Evolutionary conservation across 139 green algal genomes (phyloP).

Genomic region (Desmodesmus armatus): DNA sequence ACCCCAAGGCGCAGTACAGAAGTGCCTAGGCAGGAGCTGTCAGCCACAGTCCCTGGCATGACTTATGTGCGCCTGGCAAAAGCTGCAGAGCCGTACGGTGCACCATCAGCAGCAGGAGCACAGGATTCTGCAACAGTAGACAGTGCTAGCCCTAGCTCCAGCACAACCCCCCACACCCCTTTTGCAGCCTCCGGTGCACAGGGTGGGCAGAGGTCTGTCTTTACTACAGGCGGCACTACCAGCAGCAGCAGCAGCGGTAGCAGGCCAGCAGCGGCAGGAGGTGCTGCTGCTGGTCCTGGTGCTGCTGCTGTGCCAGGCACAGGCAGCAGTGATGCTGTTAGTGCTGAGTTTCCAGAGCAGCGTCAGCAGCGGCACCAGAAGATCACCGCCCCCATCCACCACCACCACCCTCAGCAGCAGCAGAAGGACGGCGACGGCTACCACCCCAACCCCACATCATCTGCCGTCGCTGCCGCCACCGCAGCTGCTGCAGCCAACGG

Average conservation of each 20-base stretch:
- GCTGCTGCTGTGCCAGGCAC: no score
- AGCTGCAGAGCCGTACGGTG: neutral
- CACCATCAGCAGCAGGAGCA: neutral
- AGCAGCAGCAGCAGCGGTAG: neutral
- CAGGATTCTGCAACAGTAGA: no score
- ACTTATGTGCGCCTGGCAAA: neutral
- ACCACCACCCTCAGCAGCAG: neutral
- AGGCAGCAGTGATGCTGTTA: neutral
- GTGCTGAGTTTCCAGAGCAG: neutral
- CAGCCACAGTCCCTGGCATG: neutral
- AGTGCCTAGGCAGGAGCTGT: no score
- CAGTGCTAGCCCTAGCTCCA: no score
- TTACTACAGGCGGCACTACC: neutral
- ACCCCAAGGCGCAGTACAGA: no score
- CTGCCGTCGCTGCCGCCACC: neutral
- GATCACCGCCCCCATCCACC: no score
- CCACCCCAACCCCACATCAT: neutral
- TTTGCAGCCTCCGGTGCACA: neutral
- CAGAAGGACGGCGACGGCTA: neutral
- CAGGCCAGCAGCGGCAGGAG: no score
- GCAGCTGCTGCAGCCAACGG: neutral
- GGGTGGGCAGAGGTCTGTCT: neutral
- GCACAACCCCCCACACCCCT: neutral
- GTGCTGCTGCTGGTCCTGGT: no score
- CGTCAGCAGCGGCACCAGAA: neutral